phyloP scores from a whole-genome alignment of 2,329 filamentous ascomycete genomes.

The Colletotrichum tropicicola region DNA sequence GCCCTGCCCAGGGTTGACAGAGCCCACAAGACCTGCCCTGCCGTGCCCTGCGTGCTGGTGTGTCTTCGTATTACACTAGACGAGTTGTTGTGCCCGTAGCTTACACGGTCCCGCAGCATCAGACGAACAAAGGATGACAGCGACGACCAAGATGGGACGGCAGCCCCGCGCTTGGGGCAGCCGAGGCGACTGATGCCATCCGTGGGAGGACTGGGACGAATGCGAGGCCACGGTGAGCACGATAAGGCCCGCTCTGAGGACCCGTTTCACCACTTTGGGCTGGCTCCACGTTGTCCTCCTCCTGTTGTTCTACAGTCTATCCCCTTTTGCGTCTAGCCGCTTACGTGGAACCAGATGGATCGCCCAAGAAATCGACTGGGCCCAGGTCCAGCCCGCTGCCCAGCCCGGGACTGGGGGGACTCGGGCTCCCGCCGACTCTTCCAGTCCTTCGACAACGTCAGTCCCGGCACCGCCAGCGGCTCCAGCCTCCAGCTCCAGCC shows the following conservation, averaged over 20 bases:
- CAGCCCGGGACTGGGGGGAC: conserved; percentile 7
- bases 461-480: conserved; percentile 7
- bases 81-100: neutral
- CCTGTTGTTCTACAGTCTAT: neutral
- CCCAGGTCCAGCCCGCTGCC: conserved; percentile 10
- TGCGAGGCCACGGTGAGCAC: neutral
- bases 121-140: conserved; percentile 21
- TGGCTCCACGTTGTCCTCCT: conserved; percentile 15
- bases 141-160: conserved; percentile 11
- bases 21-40: neutral
- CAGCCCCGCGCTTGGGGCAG: conserved; percentile 20
- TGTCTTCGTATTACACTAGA: neutral
- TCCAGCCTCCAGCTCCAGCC: conserved; percentile 3
- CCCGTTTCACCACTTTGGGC: conserved; percentile 25
- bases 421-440: too few species aligned
- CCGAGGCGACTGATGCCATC: conserved; percentile 11
- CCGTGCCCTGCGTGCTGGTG: neutral
- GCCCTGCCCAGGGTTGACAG: neutral
- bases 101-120: conserved; percentile 17
- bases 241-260: conserved; percentile 4
- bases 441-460: conserved; percentile 11
- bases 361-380: neutral
- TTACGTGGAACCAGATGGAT: conserved; percentile 28
- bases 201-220: neutral
- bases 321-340: conserved; percentile 17